Base-by-base conservation (phyloP, 2,329 filamentous ascomycete genomes). In the Sporothrix variecibatus region DNA sequence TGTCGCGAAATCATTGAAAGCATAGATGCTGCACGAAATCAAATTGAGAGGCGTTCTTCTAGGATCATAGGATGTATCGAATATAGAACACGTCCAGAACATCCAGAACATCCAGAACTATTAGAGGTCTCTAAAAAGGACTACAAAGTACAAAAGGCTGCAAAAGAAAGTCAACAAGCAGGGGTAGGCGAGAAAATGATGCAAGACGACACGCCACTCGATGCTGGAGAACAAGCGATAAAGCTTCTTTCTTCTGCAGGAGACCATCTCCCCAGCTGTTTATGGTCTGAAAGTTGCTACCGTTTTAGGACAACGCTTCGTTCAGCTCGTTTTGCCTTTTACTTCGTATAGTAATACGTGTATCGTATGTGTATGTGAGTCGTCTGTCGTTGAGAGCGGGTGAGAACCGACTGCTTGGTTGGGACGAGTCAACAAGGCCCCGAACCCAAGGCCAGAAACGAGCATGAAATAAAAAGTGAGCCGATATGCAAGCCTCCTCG, bases 111-210 rank as follows among this genome's bases (percentile, higher is more conserved):
- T 26, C 6, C 11, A n/a, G 51, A 20, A 26, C 51, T 12, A 6
- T 53, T 2, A 20, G 58, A 62, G 28, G 7, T 28, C 12, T 17
- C 11, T 1, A 34, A 20, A 17, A 20, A 12, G 34, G 34, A 34
- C 34, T n/a, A 62, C 58, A 31, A 38, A 28, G 1, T n/a, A 38
- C 28, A 62, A 62, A n/a, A 31, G 17, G 7, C 23, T 65, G 34
- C n/a, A 69, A 49, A 51, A 69, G 23, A 69, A 69, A 53, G 23
- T 34, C 9, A 51, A 20, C 40, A 28, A 46, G 62, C 62, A 67
- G 40, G 62, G 62, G 62, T 67, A 46, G 62, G n/a, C 62, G 62
- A 67, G 62, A 67, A 46, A 46, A 67, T 26, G 38, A 46, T 46
- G 34, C 23, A 28, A 67, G 38, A 28, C 62, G n/a, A 67, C n/a